Percentiles rank a stretch among this genome's conserved stretches.
phyloP scores from a whole-genome alignment of 306 rosid species.

The Heteromeles arbutifolia region DNA sequence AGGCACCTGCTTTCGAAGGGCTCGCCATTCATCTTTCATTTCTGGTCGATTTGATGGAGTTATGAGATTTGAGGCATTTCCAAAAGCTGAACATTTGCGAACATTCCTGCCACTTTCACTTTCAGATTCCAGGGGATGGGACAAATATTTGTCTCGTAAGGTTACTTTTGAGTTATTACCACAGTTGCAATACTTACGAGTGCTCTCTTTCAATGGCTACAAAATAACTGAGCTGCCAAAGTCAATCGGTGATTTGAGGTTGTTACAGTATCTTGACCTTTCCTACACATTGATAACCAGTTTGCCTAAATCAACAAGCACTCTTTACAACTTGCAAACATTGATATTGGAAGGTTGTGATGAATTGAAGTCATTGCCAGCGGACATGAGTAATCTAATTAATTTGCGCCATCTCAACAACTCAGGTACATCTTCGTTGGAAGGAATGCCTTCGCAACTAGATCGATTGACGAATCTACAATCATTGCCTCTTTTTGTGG shows the following conservation, averaged over 20 bases:
- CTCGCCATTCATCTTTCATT: conserved; percentile 15
- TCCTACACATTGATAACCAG: fast-evolving
- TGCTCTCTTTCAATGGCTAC: neutral
- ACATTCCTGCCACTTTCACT: neutral
- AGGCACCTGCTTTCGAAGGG: neutral
- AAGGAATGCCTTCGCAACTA: neutral
- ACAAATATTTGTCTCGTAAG: neutral
- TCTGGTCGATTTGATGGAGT: fast-evolving
- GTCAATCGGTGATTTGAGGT: conserved; percentile 4
- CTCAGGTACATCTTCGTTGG: fast-evolving
- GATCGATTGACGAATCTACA: neutral
- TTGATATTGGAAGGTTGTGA: neutral
- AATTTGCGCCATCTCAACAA: neutral
- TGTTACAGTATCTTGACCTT: conserved; percentile 16
- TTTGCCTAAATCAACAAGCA: neutral
- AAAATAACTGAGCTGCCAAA: neutral
- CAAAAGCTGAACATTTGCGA: neutral
- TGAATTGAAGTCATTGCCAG: neutral
- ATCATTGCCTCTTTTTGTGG: neutral
- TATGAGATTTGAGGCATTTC: neutral
- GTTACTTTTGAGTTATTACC: no score
- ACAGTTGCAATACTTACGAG: conserved; percentile 7
- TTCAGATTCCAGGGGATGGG: fast-evolving
- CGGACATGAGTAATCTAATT: neutral
- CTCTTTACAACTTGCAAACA: neutral